Conservation (phyloP, 2,329 filamentous ascomycete species). For the Fusarium marasasianum region DNA sequence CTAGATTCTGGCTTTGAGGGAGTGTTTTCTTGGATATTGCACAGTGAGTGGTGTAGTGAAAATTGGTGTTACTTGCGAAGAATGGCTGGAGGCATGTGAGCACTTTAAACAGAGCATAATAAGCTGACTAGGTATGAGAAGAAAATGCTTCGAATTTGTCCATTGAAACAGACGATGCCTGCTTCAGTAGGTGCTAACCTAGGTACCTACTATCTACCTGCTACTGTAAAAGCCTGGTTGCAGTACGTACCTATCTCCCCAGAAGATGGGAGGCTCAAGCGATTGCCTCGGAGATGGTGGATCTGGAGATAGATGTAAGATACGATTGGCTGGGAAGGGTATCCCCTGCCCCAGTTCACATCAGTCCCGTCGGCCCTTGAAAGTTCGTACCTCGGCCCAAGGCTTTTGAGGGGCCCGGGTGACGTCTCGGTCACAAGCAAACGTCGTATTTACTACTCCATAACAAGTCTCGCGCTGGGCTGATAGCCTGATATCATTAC, state of each 20-base stretch:
- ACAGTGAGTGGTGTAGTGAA: neutral
- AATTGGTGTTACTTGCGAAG: neutral
- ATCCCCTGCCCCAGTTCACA: neutral
- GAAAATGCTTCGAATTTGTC: neutral
- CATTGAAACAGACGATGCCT: neutral
- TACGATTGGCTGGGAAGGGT: neutral
- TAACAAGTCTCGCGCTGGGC: neutral
- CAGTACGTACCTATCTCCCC: conserved; percentile 1
- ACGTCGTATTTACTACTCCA: neutral
- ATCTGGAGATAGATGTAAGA: neutral
- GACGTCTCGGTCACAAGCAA: conserved; percentile 40
- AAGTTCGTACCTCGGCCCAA: conserved; percentile 41
- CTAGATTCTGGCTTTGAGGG: neutral
- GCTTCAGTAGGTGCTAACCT: too few relatives aligned
- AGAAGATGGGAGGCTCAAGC: conserved; percentile 22
- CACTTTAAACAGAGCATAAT: neutral
- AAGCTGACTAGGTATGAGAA: neutral
- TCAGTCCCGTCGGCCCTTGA: conserved; percentile 22
- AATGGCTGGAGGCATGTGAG: neutral
- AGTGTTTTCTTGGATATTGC: too few relatives aligned
- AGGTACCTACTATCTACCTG: too few relatives aligned
- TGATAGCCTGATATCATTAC: neutral
- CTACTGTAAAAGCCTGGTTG: neutral
- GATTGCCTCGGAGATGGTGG: conserved; percentile 32
- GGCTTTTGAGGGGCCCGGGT: conserved; percentile 36